Evolutionary conservation across 352 stramenopile species (phyloP).

Genomic region (Thalassiosira gravida): DNA sequence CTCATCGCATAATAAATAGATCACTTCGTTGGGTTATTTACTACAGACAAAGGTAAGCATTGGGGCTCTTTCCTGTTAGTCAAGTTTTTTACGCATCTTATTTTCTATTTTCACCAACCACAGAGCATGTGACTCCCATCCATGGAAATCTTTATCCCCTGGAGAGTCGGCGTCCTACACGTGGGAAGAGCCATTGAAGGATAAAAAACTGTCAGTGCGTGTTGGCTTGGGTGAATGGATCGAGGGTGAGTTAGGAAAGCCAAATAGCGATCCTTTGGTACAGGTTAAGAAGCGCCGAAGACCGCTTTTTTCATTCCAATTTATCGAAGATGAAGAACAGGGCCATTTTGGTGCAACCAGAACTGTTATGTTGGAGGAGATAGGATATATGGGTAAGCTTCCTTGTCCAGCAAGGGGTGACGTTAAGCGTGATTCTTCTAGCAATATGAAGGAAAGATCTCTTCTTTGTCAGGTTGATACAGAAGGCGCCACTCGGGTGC

Average conservation of each 20-base stretch:
- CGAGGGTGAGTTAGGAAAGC: conserved; percentile 15
- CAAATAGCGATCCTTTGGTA: not conserved
- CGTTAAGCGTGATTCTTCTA: conserved; percentile 19
- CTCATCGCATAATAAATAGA: conserved; percentile 82
- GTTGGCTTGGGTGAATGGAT: conserved; percentile 55
- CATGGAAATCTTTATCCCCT: conserved; percentile 81
- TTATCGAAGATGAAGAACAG: conserved; percentile 81
- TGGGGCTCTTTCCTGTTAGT: not conserved
- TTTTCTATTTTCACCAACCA: not conserved
- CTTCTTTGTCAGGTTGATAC: conserved; percentile 82
- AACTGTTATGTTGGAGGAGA: conserved; percentile 83
- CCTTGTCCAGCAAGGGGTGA: conserved; percentile 53
- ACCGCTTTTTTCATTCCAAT: conserved; percentile 65
- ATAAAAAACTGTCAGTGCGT: conserved; percentile 77
- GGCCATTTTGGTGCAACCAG: conserved; percentile 75
- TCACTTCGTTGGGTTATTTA: conserved; percentile 72
- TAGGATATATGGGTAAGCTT: conserved; percentile 75
- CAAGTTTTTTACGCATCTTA: not conserved
- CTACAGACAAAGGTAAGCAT: conserved; percentile 68
- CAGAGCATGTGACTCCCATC: conserved; percentile 69
- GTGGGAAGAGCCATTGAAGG: conserved; percentile 86
- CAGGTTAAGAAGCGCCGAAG: conserved; percentile 9
- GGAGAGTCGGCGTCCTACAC: conserved; percentile 76
- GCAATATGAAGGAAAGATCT: conserved; percentile 38
- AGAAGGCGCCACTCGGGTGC: conserved; percentile 77